A percentile compares a stretch with the other conserved stretches of the same genome.
phyloP scores from a whole-genome alignment of 768 basidiomycete species.

The Exidia glandulosa region DNA sequence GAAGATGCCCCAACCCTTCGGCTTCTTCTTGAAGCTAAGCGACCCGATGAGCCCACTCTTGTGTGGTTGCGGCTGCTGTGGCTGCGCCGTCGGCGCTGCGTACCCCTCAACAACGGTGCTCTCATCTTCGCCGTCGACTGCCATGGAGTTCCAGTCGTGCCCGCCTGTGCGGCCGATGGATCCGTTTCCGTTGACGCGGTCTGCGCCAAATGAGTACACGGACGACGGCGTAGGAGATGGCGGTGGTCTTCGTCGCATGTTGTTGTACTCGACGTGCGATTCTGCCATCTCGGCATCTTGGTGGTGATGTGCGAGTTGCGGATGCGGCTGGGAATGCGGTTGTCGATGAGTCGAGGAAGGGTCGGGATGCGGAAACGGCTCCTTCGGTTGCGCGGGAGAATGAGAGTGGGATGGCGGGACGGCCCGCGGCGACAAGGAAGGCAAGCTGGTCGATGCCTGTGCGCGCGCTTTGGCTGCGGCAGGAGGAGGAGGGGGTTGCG shows the following conservation, averaged over 20 bases:
- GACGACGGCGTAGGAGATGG: constrained; percentile 7
- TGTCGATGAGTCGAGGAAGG: constrained; percentile 22
- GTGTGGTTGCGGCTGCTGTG: constrained; percentile 25
- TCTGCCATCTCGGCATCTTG: not conserved
- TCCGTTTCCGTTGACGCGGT: not conserved
- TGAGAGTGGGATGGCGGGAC: constrained; percentile 42
- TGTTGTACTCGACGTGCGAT: not conserved
- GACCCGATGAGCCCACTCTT: constrained; percentile 42
- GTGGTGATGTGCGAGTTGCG: not conserved
- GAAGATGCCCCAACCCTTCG: constrained; percentile 63
- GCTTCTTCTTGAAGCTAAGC: constrained; percentile 55
- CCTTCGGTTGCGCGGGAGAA: constrained; percentile 24
- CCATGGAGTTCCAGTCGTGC: constrained; percentile 3
- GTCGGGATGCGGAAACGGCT: constrained; percentile 32
- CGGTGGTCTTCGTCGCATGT: not conserved
- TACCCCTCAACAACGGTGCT: not conserved
- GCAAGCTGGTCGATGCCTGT: constrained; percentile 13
- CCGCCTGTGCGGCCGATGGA: not conserved
- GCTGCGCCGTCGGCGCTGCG: constrained; percentile 11
- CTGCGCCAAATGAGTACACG: constrained; percentile 6
- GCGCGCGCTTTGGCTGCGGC: constrained; percentile 5
- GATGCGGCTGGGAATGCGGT: constrained; percentile 11
- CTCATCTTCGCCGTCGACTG: constrained; percentile 27
- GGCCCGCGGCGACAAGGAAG: constrained; percentile 32
- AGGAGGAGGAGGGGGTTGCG: constrained; percentile 50